These are phyloP conservation scores for Metroxylon sagu DNA, from an alignment of 176 grass and related monocot genomes.

Conservation along the genomic window DNA sequence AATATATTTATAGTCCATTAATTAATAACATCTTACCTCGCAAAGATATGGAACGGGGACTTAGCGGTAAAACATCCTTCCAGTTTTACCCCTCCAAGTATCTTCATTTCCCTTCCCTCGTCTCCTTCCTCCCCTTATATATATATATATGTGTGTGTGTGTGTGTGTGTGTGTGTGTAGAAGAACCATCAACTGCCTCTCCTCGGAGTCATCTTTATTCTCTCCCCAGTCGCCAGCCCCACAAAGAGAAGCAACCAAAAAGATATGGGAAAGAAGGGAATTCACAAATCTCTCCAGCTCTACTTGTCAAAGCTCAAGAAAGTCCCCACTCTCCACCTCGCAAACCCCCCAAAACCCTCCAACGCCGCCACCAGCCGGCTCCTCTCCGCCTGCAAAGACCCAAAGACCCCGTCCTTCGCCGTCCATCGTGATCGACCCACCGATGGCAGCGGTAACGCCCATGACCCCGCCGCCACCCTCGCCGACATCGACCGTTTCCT, in stretches of 20 bases:
- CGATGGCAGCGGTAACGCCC: not conserved
- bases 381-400: slow-evolving; percentile 60
- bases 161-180: no score
- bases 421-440: slow-evolving; percentile 1
- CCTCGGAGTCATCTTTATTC: no score
- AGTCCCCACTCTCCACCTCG: slow-evolving; percentile 34
- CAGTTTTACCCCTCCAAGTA: no score
- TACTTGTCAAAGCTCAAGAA: slow-evolving; percentile 59
- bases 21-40: no score
- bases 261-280: slow-evolving; percentile 20
- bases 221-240: no score
- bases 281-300: slow-evolving; percentile 44
- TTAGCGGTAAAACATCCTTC: no score
- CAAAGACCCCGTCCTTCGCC: slow-evolving; percentile 40
- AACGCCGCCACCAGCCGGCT: slow-evolving; percentile 34
- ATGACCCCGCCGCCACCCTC: slow-evolving; percentile 46
- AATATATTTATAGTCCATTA: no score
- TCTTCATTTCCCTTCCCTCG: no score
- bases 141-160: no score
- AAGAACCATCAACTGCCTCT: no score
- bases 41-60: no score
- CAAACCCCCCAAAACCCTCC: slow-evolving; percentile 10
- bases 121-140: no score
- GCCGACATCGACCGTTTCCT: slow-evolving; percentile 77
- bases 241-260: slow-evolving; percentile 24